phyloP scores from a whole-genome alignment of 164 flowering plant species.

The Macadamia tetraphylla region DNA sequence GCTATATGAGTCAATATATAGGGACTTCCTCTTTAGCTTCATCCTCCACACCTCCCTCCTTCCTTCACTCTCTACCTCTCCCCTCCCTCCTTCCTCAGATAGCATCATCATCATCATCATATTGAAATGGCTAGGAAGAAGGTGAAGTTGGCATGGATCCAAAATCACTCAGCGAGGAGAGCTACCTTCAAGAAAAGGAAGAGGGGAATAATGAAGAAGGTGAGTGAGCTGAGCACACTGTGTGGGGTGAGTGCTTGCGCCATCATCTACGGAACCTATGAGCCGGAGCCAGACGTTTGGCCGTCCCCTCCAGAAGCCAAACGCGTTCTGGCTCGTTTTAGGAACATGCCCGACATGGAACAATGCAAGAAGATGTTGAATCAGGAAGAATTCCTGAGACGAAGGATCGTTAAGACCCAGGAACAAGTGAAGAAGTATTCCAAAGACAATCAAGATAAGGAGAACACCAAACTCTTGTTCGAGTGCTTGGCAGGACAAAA shows the following conservation, averaged over 20 bases:
- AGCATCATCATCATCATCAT: too few species aligned
- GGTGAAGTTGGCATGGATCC: constrained; percentile 54
- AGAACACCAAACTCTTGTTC: constrained; percentile 36
- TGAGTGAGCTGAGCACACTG: constrained; percentile 54
- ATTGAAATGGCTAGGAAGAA: constrained; percentile 53
- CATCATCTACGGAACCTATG: constrained; percentile 37
- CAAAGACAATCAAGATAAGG: constrained; percentile 48
- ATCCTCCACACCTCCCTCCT: neutral
- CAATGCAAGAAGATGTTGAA: constrained; percentile 72
- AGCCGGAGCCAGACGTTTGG: constrained; percentile 54
- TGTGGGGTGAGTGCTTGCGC: constrained; percentile 61
- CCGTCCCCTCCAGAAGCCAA: constrained; percentile 37
- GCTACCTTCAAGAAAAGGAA: constrained; percentile 63
- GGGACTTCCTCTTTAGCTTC: neutral
- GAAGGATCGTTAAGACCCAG: constrained; percentile 34
- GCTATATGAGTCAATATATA: too few species aligned
- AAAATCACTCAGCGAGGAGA: constrained; percentile 49
- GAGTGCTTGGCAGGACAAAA: constrained; percentile 29
- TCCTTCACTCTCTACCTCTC: neutral
- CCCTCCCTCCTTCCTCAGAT: neutral
- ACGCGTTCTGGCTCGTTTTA: constrained; percentile 35
- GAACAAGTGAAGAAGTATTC: constrained; percentile 43
- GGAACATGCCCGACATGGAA: constrained; percentile 55
- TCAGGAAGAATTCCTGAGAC: constrained; percentile 51
- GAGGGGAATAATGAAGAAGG: constrained; percentile 61